Conservation (phyloP, 1,139 yeast species). For the Candida tetrigidarum region DNA sequence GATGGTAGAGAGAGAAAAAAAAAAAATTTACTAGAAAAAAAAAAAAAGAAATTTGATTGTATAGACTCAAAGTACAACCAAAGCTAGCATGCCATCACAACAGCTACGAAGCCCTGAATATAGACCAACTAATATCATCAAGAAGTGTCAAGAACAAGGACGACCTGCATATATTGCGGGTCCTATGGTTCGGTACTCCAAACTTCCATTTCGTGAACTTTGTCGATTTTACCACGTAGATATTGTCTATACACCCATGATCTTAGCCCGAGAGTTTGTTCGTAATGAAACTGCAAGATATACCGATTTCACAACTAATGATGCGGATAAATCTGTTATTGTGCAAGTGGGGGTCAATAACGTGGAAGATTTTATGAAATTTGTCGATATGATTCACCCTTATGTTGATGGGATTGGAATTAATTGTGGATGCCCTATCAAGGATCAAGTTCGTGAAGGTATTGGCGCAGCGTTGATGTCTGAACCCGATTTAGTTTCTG, state of each 20-base stretch:
- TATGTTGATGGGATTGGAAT: constrained; percentile 93
- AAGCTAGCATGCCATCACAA: constrained; percentile 4
- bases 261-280: constrained; percentile 92
- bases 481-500: constrained; percentile 77
- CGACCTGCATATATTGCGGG: constrained; percentile 84
- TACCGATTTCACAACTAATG: constrained; percentile 84
- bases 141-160: constrained; percentile 28
- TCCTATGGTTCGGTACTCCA: constrained; percentile 97
- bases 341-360: constrained; percentile 94
- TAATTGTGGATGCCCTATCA: constrained; percentile 97
- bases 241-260: constrained; percentile 95
- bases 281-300: constrained; percentile 79
- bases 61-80: not conserved
- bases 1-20: not conserved
- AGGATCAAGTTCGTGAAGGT: constrained; percentile 93
- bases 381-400: constrained; percentile 88
- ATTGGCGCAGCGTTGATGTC: constrained; percentile 96
- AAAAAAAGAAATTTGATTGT: not conserved
- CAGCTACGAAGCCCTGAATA: constrained; percentile 10
- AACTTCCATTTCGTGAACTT: constrained; percentile 85
- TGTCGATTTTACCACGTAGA: constrained; percentile 77
- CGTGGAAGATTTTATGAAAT: constrained; percentile 78
- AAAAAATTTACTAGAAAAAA: constrained; percentile 10
- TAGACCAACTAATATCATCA: constrained; percentile 19
- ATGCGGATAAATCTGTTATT: constrained; percentile 67